Conservation (phyloP, 805 yeast genomes). For the Tetrapisispora namnaoensis region DNA sequence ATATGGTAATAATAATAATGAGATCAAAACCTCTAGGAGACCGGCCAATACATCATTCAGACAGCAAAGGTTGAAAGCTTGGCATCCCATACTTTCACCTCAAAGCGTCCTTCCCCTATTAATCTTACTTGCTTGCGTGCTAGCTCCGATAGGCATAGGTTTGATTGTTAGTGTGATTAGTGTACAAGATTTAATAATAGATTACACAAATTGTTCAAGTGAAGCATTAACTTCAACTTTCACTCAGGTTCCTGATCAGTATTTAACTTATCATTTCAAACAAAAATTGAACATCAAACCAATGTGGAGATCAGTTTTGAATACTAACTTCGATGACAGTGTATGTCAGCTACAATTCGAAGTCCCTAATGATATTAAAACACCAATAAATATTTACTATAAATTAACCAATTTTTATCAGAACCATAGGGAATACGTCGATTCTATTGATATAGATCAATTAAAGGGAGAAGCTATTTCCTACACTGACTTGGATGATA, state of each 20-base stretch:
- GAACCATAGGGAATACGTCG: constrained; percentile 89
- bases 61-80: constrained; percentile 54
- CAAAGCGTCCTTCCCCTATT: constrained; percentile 83
- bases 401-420: constrained; percentile 84
- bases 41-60: constrained; percentile 71
- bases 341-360: constrained; percentile 62
- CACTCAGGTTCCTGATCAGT: constrained; percentile 47
- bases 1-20: background rate
- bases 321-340: constrained; percentile 23
- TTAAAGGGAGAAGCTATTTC: constrained; percentile 64
- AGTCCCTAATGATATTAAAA: constrained; percentile 56
- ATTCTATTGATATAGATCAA: constrained; percentile 72
- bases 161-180: constrained; percentile 59
- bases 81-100: constrained; percentile 86
- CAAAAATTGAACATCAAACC: constrained; percentile 33
- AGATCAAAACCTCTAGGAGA: constrained; percentile 30
- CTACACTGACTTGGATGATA: constrained; percentile 37
- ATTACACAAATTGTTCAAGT: constrained; percentile 60
- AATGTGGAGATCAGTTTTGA: constrained; percentile 49
- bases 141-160: constrained; percentile 86
- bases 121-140: constrained; percentile 59
- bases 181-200: constrained; percentile 63
- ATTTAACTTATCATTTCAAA: constrained; percentile 52
- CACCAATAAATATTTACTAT: constrained; percentile 72
- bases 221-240: constrained; percentile 38